Evolutionary conservation across 352 stramenopile genomes (phyloP).

Genomic region (Globisporangium yorkense): DNA sequence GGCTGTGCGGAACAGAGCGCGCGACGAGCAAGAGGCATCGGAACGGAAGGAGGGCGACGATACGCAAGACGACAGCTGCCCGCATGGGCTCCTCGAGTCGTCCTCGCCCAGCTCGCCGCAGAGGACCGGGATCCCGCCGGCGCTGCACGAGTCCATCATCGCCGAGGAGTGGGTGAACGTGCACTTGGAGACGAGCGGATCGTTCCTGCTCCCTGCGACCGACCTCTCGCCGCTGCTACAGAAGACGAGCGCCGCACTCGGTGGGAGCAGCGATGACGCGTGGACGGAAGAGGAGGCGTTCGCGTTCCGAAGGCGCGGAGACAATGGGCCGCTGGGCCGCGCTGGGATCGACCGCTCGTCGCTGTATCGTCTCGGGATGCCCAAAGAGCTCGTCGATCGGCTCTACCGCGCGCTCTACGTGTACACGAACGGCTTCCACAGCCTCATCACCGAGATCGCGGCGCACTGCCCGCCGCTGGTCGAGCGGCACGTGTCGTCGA

Average conservation of each 20-base stretch:
- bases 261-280: constrained; percentile 24
- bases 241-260: constrained; percentile 16
- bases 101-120: constrained; percentile 9
- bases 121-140: constrained; percentile 23
- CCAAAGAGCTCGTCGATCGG: constrained; percentile 68
- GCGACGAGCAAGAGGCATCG: neutral
- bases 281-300: constrained; percentile 34
- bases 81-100: neutral
- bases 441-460: constrained; percentile 76
- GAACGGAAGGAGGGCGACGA: neutral
- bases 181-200: constrained; percentile 48
- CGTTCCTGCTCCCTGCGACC: constrained; percentile 42
- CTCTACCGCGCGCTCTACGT: constrained; percentile 80
- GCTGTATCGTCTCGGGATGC: constrained; percentile 68
- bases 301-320: constrained; percentile 32
- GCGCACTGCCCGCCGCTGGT: constrained; percentile 53
- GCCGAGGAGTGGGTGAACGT: constrained; percentile 80
- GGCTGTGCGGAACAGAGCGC: constrained; percentile 6
- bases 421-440: constrained; percentile 83
- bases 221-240: constrained; percentile 41
- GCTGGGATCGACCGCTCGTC: constrained; percentile 70
- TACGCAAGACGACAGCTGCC: neutral
- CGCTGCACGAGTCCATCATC: constrained; percentile 59
- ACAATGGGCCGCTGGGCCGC: constrained; percentile 35
- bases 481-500: constrained; percentile 75